Evolutionary conservation across 805 yeast species (phyloP).

Genomic region (Yamadazyma scolyti): DNA sequence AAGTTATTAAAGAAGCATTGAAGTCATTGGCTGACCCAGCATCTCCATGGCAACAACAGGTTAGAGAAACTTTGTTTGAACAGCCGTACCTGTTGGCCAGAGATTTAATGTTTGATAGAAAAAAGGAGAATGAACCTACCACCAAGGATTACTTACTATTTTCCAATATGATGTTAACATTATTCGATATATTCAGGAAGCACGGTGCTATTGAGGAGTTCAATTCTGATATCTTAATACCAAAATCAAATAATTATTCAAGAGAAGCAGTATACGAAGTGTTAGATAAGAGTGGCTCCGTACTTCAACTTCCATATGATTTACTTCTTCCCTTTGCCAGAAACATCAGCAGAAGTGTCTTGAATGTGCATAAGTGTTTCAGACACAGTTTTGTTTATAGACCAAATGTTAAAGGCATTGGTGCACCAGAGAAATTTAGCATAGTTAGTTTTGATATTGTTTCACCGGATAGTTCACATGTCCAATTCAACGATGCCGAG

Average conservation of each 20-base stretch:
- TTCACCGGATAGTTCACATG: constrained; percentile 38
- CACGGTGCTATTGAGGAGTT: constrained; percentile 88
- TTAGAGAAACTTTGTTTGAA: constrained; percentile 77
- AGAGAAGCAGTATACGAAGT: constrained; percentile 72
- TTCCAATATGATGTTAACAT: constrained; percentile 55
- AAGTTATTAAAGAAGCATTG: constrained; percentile 82
- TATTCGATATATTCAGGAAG: constrained; percentile 59
- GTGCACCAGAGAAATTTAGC: constrained; percentile 72
- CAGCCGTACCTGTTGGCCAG: constrained; percentile 83
- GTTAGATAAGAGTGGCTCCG: constrained; percentile 81
- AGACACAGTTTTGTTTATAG: constrained; percentile 82
- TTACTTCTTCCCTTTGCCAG: constrained; percentile 88
- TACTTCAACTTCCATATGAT: constrained; percentile 86
- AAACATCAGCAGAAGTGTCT: constrained; percentile 60
- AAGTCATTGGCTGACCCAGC: constrained; percentile 83
- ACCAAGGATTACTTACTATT: constrained; percentile 52
- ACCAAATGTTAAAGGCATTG: constrained; percentile 49
- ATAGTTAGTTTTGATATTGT: constrained; percentile 87
- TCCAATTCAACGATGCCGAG: constrained; percentile 78
- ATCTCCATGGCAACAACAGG: constrained; percentile 93
- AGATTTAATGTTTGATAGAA: constrained; percentile 75
- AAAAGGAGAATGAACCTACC: constrained; percentile 21
- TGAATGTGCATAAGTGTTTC: constrained; percentile 56
- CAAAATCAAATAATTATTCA: constrained; percentile 67
- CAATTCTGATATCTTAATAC: constrained; percentile 65